phyloP scores from a whole-genome alignment of 208 protist species.

The Leishmania arabica region DNA sequence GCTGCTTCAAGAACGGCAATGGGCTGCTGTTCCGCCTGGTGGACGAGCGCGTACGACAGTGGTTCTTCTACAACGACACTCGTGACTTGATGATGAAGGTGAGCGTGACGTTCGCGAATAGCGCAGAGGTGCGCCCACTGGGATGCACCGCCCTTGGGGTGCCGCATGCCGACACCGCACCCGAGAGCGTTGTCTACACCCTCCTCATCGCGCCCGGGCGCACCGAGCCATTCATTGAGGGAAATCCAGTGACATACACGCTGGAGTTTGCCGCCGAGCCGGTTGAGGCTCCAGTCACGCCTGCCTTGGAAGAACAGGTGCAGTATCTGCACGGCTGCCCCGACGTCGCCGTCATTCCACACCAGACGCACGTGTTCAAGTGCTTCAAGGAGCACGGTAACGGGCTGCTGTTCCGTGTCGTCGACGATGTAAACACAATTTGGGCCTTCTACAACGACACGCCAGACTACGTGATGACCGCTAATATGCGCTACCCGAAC shows the following conservation, averaged over 20 bases:
- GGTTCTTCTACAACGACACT: slow-evolving; percentile 77
- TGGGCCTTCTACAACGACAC: slow-evolving; percentile 92
- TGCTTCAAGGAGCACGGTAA: slow-evolving; percentile 83
- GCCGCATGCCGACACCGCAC: slow-evolving; percentile 17
- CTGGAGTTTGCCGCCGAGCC: slow-evolving; percentile 72
- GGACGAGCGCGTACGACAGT: slow-evolving; percentile 30
- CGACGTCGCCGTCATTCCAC: slow-evolving; percentile 52
- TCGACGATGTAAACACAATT: slow-evolving; percentile 57
- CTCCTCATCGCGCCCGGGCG: slow-evolving; percentile 49
- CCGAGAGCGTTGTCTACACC: slow-evolving; percentile 33
- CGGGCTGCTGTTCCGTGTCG: slow-evolving; percentile 83
- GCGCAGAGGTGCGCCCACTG: slow-evolving; percentile 30
- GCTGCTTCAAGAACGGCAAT: slow-evolving; percentile 78
- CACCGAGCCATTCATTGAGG: slow-evolving; percentile 66
- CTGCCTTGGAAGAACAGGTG: slow-evolving; percentile 12
- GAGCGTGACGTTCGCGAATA: slow-evolving; percentile 45
- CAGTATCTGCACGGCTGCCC: slow-evolving; percentile 61
- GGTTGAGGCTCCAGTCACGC: neutral
- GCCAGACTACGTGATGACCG: slow-evolving; percentile 66
- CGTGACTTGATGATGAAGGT: slow-evolving; percentile 53
- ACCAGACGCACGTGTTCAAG: slow-evolving; percentile 48
- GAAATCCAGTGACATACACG: slow-evolving; percentile 49
- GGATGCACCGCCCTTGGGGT: slow-evolving; percentile 30
- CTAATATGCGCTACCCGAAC: slow-evolving; percentile 49
- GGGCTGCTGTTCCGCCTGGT: slow-evolving; percentile 75